Conservation (phyloP, 1,139 yeast species). For the Lodderomyces oxycetoniae region DNA sequence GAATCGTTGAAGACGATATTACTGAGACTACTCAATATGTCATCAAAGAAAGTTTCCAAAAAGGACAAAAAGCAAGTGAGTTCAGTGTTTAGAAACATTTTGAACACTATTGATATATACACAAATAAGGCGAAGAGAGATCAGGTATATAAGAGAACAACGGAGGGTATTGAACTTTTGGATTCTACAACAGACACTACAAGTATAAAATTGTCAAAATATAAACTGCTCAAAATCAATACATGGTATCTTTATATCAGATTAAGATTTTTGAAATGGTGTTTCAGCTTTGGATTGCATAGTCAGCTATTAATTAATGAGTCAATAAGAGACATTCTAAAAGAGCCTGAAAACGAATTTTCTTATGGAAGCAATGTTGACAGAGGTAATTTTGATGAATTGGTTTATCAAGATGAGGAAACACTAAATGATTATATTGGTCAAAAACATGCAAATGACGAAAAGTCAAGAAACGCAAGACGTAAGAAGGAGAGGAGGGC, state of each 20-base stretch:
- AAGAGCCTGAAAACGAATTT: slow-evolving; percentile 36
- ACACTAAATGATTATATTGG: slow-evolving; percentile 15
- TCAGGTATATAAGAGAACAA: slow-evolving; percentile 32
- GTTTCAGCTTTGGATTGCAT: slow-evolving; percentile 66
- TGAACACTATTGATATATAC: slow-evolving; percentile 45
- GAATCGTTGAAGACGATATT: slow-evolving; percentile 45
- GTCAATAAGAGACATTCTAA: slow-evolving; percentile 39
- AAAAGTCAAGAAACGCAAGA: slow-evolving; percentile 29
- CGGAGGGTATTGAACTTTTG: slow-evolving; percentile 40
- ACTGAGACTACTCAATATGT: slow-evolving; percentile 45
- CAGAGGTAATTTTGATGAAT: slow-evolving; percentile 13
- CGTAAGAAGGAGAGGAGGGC: slow-evolving; percentile 34
- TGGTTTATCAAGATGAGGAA: slow-evolving; percentile 14
- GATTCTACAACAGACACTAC: slow-evolving; percentile 35
- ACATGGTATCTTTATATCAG: slow-evolving; percentile 65
- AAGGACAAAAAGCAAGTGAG: slow-evolving; percentile 59
- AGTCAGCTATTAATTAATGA: slow-evolving; percentile 54
- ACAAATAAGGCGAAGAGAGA: slow-evolving; percentile 37
- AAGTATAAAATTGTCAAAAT: slow-evolving; percentile 51
- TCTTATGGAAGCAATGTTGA: slow-evolving; percentile 23
- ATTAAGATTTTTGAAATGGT: slow-evolving; percentile 62
- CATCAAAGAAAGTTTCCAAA: slow-evolving; percentile 55
- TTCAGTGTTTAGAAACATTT: slow-evolving; percentile 60
- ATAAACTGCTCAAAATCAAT: slow-evolving; percentile 54
- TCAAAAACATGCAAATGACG: slow-evolving; percentile 20